Evolutionary conservation across 1,284 basidiomycete genomes (phyloP), one percentile per base, ranked within the genome.

Genomic region (Cystobasidium pallidum): DNA sequence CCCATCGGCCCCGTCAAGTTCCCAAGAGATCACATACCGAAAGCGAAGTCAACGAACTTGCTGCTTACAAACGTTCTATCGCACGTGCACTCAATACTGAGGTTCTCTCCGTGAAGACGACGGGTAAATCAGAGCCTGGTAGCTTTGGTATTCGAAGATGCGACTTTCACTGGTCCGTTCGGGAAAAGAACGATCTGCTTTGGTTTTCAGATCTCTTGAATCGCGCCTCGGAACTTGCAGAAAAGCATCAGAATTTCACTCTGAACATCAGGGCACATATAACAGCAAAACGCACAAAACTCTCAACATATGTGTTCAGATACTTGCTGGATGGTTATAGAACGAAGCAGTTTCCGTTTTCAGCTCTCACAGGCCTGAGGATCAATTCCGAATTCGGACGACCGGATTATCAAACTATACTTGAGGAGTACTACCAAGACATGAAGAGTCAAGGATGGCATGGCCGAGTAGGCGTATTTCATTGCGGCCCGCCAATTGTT

Each of bases 131-230:
- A 3, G 32, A 65, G 10, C 6, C 66, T 13, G 66, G 66, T 7
- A 47, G 11, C 49, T 47, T 45, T 47, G 66, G 66, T 13, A 58
- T 58, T 19, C 32, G 54, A 13, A 11, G 66, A n/a, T 51, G 49
- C 41, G 66, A 67, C 41, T 67, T 67, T 24, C 66, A 59, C 36
- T 67, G 66, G 66, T 17, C 39, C 13, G 66, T 67, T 7, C 32
- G 66, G 7, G 66, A 67, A 41, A 67, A 58, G 39, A 45, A 39
- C 15, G 54, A 67, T 34, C 21, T 67, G 21, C 52, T 58, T 21
- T 67, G 66, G 66, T 67, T 67, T 30, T 58, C 66, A 28, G 66
- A 67, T 7, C 45, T 67, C 26, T 26, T 67, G 13, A 67, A 67
- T 43, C 66, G 66, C 4, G 54, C 66, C 24, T 15, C 54, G 7